Base-by-base conservation (phyloP, 495 filamentous ascomycete species). In the Antarctomyces pellizariae region DNA sequence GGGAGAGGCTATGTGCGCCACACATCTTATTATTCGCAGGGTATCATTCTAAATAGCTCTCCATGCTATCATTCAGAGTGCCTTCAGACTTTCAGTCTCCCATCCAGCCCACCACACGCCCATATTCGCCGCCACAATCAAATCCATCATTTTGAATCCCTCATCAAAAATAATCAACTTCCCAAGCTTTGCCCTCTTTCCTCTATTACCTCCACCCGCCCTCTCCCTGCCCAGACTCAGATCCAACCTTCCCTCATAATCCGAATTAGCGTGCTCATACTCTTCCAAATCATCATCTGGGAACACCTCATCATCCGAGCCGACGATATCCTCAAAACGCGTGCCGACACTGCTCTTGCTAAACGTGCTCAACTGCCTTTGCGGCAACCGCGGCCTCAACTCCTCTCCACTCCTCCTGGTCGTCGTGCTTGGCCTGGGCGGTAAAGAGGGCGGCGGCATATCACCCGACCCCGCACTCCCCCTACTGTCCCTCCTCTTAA, bases 101-200 rank as follows among this genome's bases (percentile, higher is more conserved):
- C 79, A 93, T 1, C 72, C 66, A 36, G 67, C 71, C 86, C 84
- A 92, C 75, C 83, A 95, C 21, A 93, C 59, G 1, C 71, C 75
- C 48, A 95, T 62, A 43, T 86, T 93, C 21, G 82, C 74, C 6
- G 84, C 76, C 15, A 95, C 79, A 1, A 90, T 59, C 28, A 97
- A 43, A 57, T 97, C 86, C 37, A 92, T 42, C 86, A 97, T 93
- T 50, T 89, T 89, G 30, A 91, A 52, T 0, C 86, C 86, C 37
- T 90, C 84, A 35, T 84, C 71, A 36, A 83, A 71, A 13, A 95
- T 63, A 18, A 97, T 75, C 30, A 93, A 44, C 49, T 93, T 97
- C 1, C 84, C 84, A 41, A 97, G 54, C 49, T 95, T 93, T 0
- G 76, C 84, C 34, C 77, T 67, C 42, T 74, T 83, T 1, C 80